Percentiles rank a stretch among this genome's conserved stretches.
Conservation (phyloP, 2,329 filamentous ascomycete genomes). For the Annulohypoxylon truncatum region DNA sequence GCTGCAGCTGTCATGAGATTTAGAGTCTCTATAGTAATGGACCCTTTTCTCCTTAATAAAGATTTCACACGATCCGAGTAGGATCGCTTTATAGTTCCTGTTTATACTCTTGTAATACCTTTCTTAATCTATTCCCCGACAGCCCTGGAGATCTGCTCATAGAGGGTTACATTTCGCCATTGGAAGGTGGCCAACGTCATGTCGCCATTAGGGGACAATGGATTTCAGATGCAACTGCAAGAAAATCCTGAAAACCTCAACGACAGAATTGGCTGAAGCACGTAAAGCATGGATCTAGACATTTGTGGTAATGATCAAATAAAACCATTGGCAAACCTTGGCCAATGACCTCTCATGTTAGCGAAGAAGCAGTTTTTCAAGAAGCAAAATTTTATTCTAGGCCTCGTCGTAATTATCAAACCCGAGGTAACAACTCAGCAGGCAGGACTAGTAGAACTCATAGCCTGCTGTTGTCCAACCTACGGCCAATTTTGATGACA, state of each 20-base stretch:
- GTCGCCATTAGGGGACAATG: constrained; percentile 21
- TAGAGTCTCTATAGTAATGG: not conserved
- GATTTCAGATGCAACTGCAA: constrained; percentile 25
- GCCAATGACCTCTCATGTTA: constrained; percentile 4
- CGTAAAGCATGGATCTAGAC: constrained; percentile 6
- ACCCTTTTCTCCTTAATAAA: constrained; percentile 3
- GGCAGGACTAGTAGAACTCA: not conserved
- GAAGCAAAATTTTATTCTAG: constrained; percentile 19
- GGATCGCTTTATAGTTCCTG: constrained; percentile 20
- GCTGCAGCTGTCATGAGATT: constrained; percentile 3
- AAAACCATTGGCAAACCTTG: not conserved
- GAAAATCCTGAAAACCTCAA: constrained; percentile 24
- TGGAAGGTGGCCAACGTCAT: constrained; percentile 35
- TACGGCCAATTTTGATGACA: not conserved
- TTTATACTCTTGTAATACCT: constrained; percentile 23
- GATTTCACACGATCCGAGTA: constrained; percentile 10
- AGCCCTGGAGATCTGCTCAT: constrained; percentile 28
- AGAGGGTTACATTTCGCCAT: constrained; percentile 37
- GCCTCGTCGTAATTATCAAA: constrained; percentile 18
- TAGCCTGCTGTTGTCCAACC: constrained; percentile 12
- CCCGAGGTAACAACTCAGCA: not conserved
- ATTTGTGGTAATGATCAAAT: constrained; percentile 9
- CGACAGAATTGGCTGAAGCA: constrained; percentile 4
- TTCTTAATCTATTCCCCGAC: constrained; percentile 33
- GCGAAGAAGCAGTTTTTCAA: not conserved